Conservation (phyloP, 495 filamentous ascomycete species). For the Xylaria bambusicola region DNA sequence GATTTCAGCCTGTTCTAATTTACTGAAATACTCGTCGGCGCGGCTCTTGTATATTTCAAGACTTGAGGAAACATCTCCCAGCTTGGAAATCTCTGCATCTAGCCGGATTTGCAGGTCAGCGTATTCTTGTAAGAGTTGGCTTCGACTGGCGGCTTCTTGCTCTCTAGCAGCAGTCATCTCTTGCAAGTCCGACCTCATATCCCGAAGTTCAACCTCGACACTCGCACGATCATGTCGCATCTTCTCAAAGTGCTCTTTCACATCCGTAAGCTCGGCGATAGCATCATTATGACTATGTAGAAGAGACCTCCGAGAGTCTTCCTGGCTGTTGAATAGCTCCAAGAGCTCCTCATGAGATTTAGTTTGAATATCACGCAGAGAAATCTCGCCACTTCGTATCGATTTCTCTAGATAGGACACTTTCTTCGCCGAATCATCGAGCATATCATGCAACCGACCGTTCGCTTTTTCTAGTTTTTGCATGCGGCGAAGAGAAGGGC, state of each 20-base stretch:
- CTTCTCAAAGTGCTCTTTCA: conserved; percentile 83
- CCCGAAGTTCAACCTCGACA: conserved; percentile 87
- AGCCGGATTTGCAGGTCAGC: conserved; percentile 92
- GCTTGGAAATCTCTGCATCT: conserved; percentile 83
- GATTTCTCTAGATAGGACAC: conserved; percentile 87
- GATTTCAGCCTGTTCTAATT: conserved; percentile 96
- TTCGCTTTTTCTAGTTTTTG: conserved; percentile 94
- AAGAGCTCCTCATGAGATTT: conserved; percentile 94
- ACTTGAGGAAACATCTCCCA: conserved; percentile 79
- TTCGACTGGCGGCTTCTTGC: conserved; percentile 79
- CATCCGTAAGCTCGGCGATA: conserved; percentile 78
- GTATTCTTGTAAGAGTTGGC: conserved; percentile 88
- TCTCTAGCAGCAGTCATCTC: conserved; percentile 76
- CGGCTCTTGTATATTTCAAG: conserved; percentile 88
- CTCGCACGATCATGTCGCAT: conserved; percentile 75
- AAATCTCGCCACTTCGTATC: conserved; percentile 84
- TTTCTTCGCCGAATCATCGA: conserved; percentile 93
- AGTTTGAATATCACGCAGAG: conserved; percentile 87
- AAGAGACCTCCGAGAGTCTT: conserved; percentile 79
- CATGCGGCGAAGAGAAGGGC: conserved; percentile 76
- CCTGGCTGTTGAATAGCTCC: conserved; percentile 90
- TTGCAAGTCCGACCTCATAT: conserved; percentile 78
- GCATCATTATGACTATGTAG: conserved; percentile 83
- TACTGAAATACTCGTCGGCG: conserved; percentile 95
- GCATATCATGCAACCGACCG: conserved; percentile 86